Percentiles rank a stretch among this genome's conserved stretches.
Evolutionary conservation across 2,329 filamentous ascomycete species (phyloP).

Genomic region (Escovopsis sp.): DNA sequence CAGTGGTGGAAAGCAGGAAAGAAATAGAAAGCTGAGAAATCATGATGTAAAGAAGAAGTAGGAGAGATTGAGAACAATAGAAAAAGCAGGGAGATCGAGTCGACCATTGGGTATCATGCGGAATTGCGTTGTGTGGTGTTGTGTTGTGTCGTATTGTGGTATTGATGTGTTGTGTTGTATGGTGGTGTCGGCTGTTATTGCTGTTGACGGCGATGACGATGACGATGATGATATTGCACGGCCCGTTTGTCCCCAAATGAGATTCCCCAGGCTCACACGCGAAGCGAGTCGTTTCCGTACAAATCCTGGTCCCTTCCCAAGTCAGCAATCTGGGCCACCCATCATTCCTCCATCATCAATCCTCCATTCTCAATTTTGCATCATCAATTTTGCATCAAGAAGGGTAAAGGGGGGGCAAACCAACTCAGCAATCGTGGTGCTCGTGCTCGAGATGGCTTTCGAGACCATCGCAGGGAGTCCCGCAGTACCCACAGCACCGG

Average conservation of each 20-base stretch:
- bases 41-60: not conserved
- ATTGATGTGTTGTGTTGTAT: not conserved
- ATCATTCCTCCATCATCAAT: too few species aligned
- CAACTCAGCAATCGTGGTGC: not conserved
- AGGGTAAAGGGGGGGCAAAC: not conserved
- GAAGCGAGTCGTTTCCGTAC: too few species aligned
- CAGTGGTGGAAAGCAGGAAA: not conserved
- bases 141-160: not conserved
- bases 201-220: too few species aligned
- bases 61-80: not conserved
- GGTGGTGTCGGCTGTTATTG: too few species aligned
- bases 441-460: not conserved
- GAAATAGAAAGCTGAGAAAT: not conserved
- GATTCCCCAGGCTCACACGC: too few species aligned
- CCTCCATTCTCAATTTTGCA: too few species aligned
- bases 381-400: too few species aligned
- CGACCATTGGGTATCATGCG: not conserved
- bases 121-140: not conserved
- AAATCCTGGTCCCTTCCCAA: too few species aligned
- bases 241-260: too few species aligned
- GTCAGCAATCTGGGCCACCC: too few species aligned
- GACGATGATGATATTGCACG: too few species aligned
- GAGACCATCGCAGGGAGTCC: constrained; percentile 24
- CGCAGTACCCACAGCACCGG: constrained; percentile 34
- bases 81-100: not conserved